Conservation (phyloP, 1,139 yeast species). For the Wickerhamiella pararugosa region DNA sequence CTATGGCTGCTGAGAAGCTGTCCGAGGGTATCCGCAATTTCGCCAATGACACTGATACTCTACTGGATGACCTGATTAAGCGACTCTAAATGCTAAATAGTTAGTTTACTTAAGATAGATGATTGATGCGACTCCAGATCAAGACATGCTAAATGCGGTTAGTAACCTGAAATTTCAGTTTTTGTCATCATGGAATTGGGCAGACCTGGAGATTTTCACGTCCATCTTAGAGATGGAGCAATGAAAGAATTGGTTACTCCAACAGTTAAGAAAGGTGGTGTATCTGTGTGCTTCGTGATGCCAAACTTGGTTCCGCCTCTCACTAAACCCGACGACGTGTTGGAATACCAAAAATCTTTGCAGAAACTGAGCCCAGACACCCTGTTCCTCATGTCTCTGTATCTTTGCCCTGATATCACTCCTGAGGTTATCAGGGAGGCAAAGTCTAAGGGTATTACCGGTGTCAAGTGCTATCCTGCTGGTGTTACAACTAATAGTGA, state of each 20-base stretch:
- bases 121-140: too few species aligned
- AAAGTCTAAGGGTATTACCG: slow-evolving; percentile 52
- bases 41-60: slow-evolving; percentile 84
- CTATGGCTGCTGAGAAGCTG: slow-evolving; percentile 97
- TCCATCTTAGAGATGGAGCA: slow-evolving; percentile 81
- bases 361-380: slow-evolving; percentile 65
- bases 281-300: slow-evolving; percentile 86
- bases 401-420: slow-evolving; percentile 60
- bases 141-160: too few species aligned
- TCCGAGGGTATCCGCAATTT: slow-evolving; percentile 96
- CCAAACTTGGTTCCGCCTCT: slow-evolving; percentile 92
- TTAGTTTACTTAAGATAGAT: background rate
- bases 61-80: slow-evolving; percentile 62
- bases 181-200: slow-evolving; percentile 40
- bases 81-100: slow-evolving; percentile 30
- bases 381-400: slow-evolving; percentile 81
- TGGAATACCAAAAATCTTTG: slow-evolving; percentile 50
- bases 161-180: background rate
- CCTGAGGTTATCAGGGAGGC: slow-evolving; percentile 76
- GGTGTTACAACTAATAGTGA: slow-evolving; percentile 97
- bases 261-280: slow-evolving; percentile 78
- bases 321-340: slow-evolving; percentile 61
- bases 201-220: slow-evolving; percentile 88
- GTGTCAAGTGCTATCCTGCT: slow-evolving; percentile 91
- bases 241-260: slow-evolving; percentile 92